Evolutionary conservation across 2,329 filamentous ascomycete genomes (phyloP).

Genomic region (Penicillium polonicum): DNA sequence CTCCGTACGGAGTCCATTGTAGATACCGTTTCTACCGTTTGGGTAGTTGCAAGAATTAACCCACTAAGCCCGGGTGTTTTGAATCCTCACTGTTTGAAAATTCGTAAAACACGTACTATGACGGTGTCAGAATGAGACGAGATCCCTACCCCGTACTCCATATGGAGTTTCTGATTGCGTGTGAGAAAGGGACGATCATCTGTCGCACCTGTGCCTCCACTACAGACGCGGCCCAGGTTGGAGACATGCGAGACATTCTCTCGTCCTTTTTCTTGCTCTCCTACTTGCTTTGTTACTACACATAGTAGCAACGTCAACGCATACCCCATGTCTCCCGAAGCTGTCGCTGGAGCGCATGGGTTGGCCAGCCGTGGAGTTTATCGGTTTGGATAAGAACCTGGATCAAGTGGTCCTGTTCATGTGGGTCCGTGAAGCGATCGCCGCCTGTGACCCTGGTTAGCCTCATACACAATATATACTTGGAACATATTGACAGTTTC

Average conservation of each 20-base stretch:
- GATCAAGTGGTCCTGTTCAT: conserved; percentile 23
- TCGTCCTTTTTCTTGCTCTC: neutral
- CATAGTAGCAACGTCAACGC: neutral
- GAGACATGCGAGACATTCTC: neutral
- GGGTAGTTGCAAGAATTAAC: neutral
- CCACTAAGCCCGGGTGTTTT: neutral
- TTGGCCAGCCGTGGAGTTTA: conserved; percentile 22
- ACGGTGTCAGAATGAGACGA: neutral
- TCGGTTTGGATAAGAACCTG: conserved; percentile 23
- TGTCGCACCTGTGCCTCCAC: neutral
- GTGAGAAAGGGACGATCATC: neutral
- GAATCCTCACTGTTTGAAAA: neutral
- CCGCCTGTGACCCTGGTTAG: conserved; percentile 19
- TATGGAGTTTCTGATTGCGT: neutral
- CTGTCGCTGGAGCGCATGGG: conserved; percentile 19
- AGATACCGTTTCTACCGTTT: neutral
- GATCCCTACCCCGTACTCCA: neutral
- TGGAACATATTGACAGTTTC: neutral
- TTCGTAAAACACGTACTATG: neutral
- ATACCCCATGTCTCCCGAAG: conserved; percentile 22
- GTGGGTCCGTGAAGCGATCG: conserved; percentile 25
- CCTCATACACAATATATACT: neutral
- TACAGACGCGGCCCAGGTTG: neutral
- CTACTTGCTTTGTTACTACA: neutral
- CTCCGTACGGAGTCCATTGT: neutral